Evolutionary conservation across 1,139 yeast species (phyloP), one percentile per base, ranked within the genome.

Genomic region (Wickerhamomyces sp.): DNA sequence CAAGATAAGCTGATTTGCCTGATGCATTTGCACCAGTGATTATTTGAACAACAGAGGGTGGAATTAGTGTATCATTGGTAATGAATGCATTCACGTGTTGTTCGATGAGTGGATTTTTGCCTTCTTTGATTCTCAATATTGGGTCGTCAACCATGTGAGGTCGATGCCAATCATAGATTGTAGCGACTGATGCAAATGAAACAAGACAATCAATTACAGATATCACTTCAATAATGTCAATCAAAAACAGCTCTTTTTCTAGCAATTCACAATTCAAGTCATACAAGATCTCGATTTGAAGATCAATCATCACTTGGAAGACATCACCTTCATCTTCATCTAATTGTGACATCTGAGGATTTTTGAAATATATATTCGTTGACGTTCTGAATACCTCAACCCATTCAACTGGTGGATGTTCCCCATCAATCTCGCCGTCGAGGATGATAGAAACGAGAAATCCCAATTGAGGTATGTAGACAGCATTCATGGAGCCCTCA

Each of bases 21-120:
- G 78, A 72, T 37, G 65, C 65, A 46, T 72, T 71, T 0, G 78
- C 75, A 0, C 78, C 78, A 0, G 76, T 69, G 1, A 72, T 46
- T 0, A 72, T 51, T 2, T 51, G 33, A 3, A 57, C 35, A 24
- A 55, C 38, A 0, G 51, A 46, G 4, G 58, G 59, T 6, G 40
- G 18, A 4, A 66, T 35, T 3, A 23, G 11, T 3, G 63, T 52
- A 35, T 62, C 62, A 44, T 68, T 68, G 13, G 66, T 62, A 20
- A 62, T 64, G 38, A 57, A 63, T n/a, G 54, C 49, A 7, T 47
- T 46, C 5, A 62, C 59, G 5, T 56, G 36, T 2, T 62, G 55
- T 41, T 66, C 73, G 25, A 62, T 58, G 2, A 72, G 43, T 1
- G 72, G 68, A 47, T 72, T 74, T 17, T 70, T 52, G 1, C 62